Evolutionary conservation across 2,329 filamentous ascomycete genomes (phyloP).

Genomic region (Scedosporium dehoogii): DNA sequence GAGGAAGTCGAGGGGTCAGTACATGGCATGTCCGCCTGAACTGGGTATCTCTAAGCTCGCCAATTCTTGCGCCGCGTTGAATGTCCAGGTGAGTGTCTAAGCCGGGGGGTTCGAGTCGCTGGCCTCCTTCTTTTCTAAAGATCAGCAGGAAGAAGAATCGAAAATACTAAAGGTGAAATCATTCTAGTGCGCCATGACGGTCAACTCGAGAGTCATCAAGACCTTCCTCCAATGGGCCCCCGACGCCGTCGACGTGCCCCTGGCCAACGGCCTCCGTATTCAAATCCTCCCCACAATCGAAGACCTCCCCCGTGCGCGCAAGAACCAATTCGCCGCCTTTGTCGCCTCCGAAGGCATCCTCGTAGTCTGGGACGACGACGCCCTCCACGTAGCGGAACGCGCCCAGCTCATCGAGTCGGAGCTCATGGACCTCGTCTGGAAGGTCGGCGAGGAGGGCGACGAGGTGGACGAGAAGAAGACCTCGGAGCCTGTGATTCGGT

Average conservation of each 20-base stretch:
- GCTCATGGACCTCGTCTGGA: slow-evolving; percentile 70
- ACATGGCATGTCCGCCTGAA: slow-evolving; percentile 62
- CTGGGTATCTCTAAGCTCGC: slow-evolving; percentile 55
- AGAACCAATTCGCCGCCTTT: slow-evolving; percentile 74
- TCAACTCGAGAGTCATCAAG: slow-evolving; percentile 71
- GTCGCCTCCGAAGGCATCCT: slow-evolving; percentile 61
- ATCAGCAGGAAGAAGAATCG: not conserved
- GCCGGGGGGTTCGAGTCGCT: not conserved
- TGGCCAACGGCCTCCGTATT: slow-evolving; percentile 67
- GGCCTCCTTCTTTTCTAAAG: not conserved
- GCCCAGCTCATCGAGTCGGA: slow-evolving; percentile 66
- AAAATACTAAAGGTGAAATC: too few relatives aligned
- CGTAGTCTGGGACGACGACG: slow-evolving; percentile 76
- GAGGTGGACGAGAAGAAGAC: slow-evolving; percentile 25
- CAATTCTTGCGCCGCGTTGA: slow-evolving; percentile 55
- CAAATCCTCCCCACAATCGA: slow-evolving; percentile 65
- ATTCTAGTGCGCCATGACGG: slow-evolving; percentile 62
- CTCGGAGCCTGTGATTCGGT: not conserved
- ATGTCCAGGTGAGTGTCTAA: slow-evolving; percentile 49
- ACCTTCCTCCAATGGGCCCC: slow-evolving; percentile 66
- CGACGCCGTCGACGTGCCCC: slow-evolving; percentile 62
- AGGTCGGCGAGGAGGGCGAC: slow-evolving; percentile 44
- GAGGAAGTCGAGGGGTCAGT: slow-evolving; percentile 56
- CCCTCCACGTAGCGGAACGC: slow-evolving; percentile 57
- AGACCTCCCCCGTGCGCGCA: slow-evolving; percentile 60